Evolutionary conservation across 2,329 filamentous ascomycete genomes (phyloP).

Genomic region (Fusarium subtropicale): DNA sequence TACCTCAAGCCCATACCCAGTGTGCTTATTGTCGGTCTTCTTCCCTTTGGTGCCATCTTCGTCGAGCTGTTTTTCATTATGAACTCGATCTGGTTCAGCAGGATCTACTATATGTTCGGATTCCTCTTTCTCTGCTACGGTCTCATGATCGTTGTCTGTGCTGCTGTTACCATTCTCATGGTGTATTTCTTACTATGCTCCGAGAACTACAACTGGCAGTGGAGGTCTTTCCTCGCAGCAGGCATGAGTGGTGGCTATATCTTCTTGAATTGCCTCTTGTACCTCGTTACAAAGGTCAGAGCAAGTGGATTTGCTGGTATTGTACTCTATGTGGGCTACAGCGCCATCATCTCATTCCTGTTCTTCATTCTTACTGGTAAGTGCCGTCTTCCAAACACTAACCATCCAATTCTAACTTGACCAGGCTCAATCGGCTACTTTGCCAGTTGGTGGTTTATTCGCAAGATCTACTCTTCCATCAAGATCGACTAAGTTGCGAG

Average conservation of each 20-base stretch:
- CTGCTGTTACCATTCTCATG: slow-evolving; percentile 90
- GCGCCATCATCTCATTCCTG: slow-evolving; percentile 85
- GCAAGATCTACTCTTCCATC: slow-evolving; percentile 96
- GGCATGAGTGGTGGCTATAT: slow-evolving; percentile 93
- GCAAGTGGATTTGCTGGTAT: slow-evolving; percentile 87
- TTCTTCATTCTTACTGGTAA: slow-evolving; percentile 95
- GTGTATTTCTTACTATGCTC: slow-evolving; percentile 96
- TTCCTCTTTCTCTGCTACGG: slow-evolving; percentile 98
- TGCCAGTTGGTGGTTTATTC: slow-evolving; percentile 92
- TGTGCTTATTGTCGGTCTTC: slow-evolving; percentile 89
- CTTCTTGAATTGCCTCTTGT: slow-evolving; percentile 89
- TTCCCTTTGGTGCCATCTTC: slow-evolving; percentile 97
- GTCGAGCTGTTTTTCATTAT: slow-evolving; percentile 99
- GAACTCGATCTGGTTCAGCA: slow-evolving; percentile 98
- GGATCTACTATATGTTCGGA: slow-evolving; percentile 99
- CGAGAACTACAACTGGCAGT: slow-evolving; percentile 99
- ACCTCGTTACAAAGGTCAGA: slow-evolving; percentile 89
- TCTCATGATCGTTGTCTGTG: slow-evolving; percentile 95
- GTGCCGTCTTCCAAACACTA: slow-evolving; percentile 50
- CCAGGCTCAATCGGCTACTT: slow-evolving; percentile 95
- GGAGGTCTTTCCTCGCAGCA: slow-evolving; percentile 91
- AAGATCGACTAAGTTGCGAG: slow-evolving; percentile 81
- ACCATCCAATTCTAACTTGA: slow-evolving; percentile 30
- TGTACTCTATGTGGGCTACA: slow-evolving; percentile 94
- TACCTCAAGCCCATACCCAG: slow-evolving; percentile 90